phyloP scores from a whole-genome alignment of 352 stramenopile species.

The Pythium phragmiticola region DNA sequence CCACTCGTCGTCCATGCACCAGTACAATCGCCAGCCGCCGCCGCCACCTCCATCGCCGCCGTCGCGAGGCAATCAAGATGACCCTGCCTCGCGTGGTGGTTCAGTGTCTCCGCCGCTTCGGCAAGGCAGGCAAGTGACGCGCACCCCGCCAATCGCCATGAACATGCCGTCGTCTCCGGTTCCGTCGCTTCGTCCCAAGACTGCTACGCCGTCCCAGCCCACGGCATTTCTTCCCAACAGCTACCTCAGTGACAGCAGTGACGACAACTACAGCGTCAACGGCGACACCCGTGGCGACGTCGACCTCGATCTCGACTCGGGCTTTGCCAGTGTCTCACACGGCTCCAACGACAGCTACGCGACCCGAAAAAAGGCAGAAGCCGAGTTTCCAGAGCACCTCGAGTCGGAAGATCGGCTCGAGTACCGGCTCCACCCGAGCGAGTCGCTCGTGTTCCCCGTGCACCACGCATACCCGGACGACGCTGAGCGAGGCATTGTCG shows the following conservation, averaged over 20 bases:
- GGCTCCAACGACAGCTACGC: slow-evolving; percentile 21
- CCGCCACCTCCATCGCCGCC: background rate
- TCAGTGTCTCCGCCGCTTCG: background rate
- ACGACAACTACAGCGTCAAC: slow-evolving; percentile 10
- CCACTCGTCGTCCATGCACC: background rate
- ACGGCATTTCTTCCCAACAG: slow-evolving; percentile 14
- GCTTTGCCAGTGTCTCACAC: slow-evolving; percentile 1
- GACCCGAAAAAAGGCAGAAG: background rate
- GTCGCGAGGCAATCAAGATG: background rate
- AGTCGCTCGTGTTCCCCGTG: slow-evolving; percentile 21
- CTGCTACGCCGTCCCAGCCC: too few species aligned
- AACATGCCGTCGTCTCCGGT: slow-evolving; percentile 17
- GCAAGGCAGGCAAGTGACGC: background rate
- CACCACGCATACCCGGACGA: slow-evolving; percentile 13
- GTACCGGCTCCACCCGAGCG: slow-evolving; percentile 22
- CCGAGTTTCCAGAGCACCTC: slow-evolving; percentile 13
- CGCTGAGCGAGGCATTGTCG: slow-evolving; percentile 25
- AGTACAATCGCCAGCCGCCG: background rate
- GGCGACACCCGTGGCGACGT: background rate
- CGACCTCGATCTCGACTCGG: slow-evolving; percentile 4
- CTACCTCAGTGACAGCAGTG: slow-evolving; percentile 17
- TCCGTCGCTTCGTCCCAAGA: slow-evolving; percentile 13
- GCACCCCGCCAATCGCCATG: slow-evolving; percentile 6
- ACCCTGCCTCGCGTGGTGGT: background rate
- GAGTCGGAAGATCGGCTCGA: slow-evolving; percentile 18